These are phyloP conservation scores for Vitis amurensis DNA, from an alignment of 164 flowering plant species.

Conservation along the genomic window DNA sequence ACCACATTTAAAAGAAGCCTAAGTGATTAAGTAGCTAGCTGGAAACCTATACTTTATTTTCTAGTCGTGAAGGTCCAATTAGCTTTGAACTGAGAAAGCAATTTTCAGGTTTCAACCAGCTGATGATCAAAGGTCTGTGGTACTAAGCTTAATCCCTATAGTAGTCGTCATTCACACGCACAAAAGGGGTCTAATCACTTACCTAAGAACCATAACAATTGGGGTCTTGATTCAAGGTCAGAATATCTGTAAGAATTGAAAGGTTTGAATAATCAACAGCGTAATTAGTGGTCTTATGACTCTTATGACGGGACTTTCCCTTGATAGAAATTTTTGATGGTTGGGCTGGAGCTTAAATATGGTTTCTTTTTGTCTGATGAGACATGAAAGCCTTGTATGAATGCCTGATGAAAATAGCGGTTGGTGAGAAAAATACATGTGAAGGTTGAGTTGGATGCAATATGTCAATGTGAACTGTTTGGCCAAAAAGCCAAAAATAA, in stretches of 20 bases:
- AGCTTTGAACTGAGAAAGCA: too few relatives aligned
- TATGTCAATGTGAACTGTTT: neutral
- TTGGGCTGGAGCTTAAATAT: neutral
- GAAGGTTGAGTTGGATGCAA: neutral
- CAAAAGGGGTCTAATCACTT: neutral
- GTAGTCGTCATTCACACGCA: neutral
- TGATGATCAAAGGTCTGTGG: too few relatives aligned
- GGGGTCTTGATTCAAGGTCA: neutral
- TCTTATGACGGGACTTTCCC: neutral
- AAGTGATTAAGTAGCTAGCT: too few relatives aligned
- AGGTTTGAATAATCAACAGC: neutral
- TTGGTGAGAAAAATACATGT: slow-evolving; percentile 2
- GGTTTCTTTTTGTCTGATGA: slow-evolving; percentile 3
- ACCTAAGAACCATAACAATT: neutral
- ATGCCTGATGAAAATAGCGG: neutral
- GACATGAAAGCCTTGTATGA: neutral
- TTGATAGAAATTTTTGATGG: neutral
- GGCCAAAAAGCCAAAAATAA: neutral
- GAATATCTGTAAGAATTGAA: neutral
- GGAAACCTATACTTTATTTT: too few relatives aligned
- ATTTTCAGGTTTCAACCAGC: too few relatives aligned
- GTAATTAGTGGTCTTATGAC: slow-evolving; percentile 10
- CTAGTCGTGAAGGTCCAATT: too few relatives aligned
- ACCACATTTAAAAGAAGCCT: neutral
- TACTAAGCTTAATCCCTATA: too few relatives aligned